Percentiles rank a stretch among this genome's conserved stretches.
Conservation (phyloP, 345 rosid genomes). For the Brassica cretica region DNA sequence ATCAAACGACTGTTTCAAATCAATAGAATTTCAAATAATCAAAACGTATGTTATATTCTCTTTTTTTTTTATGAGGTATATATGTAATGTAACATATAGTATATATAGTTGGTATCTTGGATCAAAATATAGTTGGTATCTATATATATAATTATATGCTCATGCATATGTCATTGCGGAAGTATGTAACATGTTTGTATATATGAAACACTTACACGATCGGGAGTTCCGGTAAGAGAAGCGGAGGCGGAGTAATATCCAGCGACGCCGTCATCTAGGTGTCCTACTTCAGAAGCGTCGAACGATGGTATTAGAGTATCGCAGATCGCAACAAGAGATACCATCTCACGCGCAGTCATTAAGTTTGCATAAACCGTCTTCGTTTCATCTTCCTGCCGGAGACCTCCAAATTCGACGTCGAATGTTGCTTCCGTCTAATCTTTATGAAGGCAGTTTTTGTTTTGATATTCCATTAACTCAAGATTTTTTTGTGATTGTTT, state of each 20-base stretch:
- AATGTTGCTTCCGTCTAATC: neutral
- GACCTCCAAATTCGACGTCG: slow-evolving; percentile 9
- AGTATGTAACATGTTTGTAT: neutral
- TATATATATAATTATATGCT: neutral
- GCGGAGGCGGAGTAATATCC: slow-evolving; percentile 58
- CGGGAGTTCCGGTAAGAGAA: slow-evolving; percentile 70
- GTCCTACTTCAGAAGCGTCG: slow-evolving; percentile 8
- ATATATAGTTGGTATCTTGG: neutral
- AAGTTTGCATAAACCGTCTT: slow-evolving; percentile 43
- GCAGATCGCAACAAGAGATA: slow-evolving; percentile 63
- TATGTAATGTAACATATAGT: neutral
- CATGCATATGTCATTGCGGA: neutral
- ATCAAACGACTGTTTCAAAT: neutral
- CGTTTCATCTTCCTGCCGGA: slow-evolving; percentile 25
- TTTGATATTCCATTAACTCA: slow-evolving; percentile 11
- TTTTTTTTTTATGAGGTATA: neutral
- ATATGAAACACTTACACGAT: slow-evolving; percentile 47
- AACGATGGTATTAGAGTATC: slow-evolving; percentile 69
- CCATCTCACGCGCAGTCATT: slow-evolving; percentile 61
- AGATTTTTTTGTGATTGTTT: neutral
- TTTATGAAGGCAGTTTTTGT: slow-evolving; percentile 1
- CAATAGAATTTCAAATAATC: neutral
- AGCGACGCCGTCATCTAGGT: slow-evolving; percentile 32
- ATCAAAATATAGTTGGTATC: neutral
- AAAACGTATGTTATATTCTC: neutral